Base-by-base conservation (phyloP, 805 yeast species). In the Komagataella pastoris region DNA sequence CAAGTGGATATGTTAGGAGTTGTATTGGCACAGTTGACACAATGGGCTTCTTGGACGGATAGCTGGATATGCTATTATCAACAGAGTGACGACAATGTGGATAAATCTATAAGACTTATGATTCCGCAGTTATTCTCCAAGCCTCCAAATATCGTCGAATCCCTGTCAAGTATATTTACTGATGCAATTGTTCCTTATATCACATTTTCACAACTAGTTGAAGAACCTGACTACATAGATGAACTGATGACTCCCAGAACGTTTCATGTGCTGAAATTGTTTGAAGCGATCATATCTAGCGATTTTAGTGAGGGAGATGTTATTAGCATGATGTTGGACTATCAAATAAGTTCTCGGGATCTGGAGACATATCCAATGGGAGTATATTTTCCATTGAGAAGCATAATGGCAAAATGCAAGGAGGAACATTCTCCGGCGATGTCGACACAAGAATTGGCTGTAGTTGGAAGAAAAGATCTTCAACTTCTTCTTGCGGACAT, bases 301-400 rank as follows among this genome's bases (percentile, higher is more conserved):
- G 72, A 72, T 18, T 78, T 72, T 55, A 71, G 76, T 0, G 67
- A 78, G 0, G 68, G 63, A 8, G 80, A 81, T 53, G 72, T 88
- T 23, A 75, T 86, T 1, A 80, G 76, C 53, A 65, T 83, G 59
- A 75, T 88, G 74, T 75, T 75, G 7, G 82, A 79, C 40, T 74
- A 76, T 54, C 76, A 74, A 3, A 73, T 88, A 17, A 69, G 73
- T 1, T 59, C 68, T 17, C 63, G 67, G 3, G 80, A 75, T 49
- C 63, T 88, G 5, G 86, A 85, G 46, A 76, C 88, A 0, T 85
- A 74, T 57, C 96, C 96, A 0, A 65, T 80, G 2, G 96, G 96
- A 0, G 70, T 89, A 1, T 65, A 75, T 36, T 64, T 85, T 3
- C 88, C 95, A 0, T 64, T 90, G 49, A 78, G 77, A 55, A 88